phyloP scores from a whole-genome alignment of 345 rosid genomes.

The Euphorbia tirucalli region DNA sequence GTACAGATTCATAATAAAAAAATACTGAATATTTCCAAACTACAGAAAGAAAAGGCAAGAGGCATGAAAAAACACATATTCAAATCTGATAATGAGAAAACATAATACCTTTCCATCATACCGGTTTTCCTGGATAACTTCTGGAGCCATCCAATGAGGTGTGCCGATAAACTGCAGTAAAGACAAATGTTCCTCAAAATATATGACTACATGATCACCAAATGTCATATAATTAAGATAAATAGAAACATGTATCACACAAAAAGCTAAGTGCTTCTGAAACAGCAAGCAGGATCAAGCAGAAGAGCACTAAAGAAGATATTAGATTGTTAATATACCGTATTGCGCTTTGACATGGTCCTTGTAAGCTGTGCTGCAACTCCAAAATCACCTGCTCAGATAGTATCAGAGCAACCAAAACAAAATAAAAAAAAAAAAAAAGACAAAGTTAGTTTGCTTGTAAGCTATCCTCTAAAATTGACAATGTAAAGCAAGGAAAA shows the following conservation, averaged over 20 bases:
- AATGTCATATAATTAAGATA: no score
- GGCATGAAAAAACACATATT: constrained; percentile 5
- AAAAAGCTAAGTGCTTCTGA: background rate
- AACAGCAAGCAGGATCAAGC: constrained; percentile 1
- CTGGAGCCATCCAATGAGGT: constrained; percentile 99
- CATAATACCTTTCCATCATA: constrained; percentile 93
- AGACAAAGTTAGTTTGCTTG: constrained; percentile 6
- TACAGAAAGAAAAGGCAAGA: background rate
- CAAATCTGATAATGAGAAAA: constrained; percentile 16
- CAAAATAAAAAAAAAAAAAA: no score
- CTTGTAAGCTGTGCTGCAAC: constrained; percentile 99
- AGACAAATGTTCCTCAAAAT: constrained; percentile 5
- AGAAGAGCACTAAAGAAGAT: background rate
- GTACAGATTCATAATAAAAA: no score
- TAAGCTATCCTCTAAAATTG: background rate
- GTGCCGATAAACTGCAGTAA: constrained; percentile 88
- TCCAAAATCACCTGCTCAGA: constrained; percentile 91
- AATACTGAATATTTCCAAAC: no score
- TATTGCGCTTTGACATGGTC: constrained; percentile 98
- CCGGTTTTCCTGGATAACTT: constrained; percentile 98
- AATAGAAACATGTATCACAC: background rate
- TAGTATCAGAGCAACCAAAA: constrained; percentile 4
- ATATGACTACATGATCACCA: background rate
- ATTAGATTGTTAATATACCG: constrained; percentile 42
- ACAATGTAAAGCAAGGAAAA: background rate